phyloP scores from a whole-genome alignment of 345 rosid species.

The Murraya koenigii region DNA sequence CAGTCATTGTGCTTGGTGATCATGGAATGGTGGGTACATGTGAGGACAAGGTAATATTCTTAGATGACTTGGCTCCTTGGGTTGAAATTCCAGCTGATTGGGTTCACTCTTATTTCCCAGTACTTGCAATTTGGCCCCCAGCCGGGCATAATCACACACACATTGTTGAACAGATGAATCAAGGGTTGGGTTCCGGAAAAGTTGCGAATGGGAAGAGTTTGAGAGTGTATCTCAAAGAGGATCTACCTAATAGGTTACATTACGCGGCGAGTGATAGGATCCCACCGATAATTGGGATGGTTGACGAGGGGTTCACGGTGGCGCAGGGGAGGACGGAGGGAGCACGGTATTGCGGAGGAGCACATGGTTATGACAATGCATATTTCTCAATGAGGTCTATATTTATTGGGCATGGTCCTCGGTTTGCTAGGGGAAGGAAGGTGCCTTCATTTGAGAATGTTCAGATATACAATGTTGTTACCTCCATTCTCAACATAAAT shows the following conservation, averaged over 20 bases:
- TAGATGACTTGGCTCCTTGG: conserved; percentile 78
- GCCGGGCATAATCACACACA: conserved; percentile 31
- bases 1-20: conserved; percentile 84
- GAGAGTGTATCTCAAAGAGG: conserved; percentile 79
- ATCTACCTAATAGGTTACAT: conserved; percentile 77
- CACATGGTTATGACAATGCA: conserved; percentile 89
- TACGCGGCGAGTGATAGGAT: conserved; percentile 64
- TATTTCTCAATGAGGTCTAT: conserved; percentile 91
- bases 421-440: conserved; percentile 68
- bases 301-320: conserved; percentile 78
- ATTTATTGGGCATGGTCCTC: conserved; percentile 90
- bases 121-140: conserved; percentile 78
- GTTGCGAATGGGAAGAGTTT: conserved; percentile 70
- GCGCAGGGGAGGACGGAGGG: conserved; percentile 60
- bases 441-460: conserved; percentile 93
- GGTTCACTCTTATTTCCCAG: conserved; percentile 69
- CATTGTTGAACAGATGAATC: conserved; percentile 74
- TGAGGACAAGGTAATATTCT: conserved; percentile 64
- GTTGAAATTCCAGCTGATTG: conserved; percentile 58
- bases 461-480: conserved; percentile 76
- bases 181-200: conserved; percentile 64
- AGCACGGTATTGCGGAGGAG: conserved; percentile 65
- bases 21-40: conserved; percentile 98
- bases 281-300: conserved; percentile 75
- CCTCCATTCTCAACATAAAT: conserved; percentile 67